Conservation (phyloP, 1,284 basidiomycete species). For the Trichosporon ovoides region DNA sequence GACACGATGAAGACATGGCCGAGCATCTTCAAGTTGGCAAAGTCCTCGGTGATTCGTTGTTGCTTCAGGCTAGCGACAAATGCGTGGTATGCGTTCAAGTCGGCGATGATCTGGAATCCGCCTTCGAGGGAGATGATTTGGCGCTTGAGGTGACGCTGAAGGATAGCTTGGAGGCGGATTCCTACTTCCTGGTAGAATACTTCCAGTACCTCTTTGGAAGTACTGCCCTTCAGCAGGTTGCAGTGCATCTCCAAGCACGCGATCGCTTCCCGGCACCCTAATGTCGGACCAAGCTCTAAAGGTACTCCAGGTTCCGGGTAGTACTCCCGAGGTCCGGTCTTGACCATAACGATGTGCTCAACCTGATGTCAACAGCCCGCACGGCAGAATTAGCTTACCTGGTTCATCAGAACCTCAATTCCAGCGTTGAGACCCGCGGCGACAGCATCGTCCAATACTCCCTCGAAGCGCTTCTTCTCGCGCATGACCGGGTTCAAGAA, state of each 20-base stretch:
- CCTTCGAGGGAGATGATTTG: constrained; percentile 91
- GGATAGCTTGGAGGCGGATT: constrained; percentile 78
- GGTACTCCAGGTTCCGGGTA: constrained; percentile 73
- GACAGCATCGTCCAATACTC: constrained; percentile 83
- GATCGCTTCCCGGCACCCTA: constrained; percentile 79
- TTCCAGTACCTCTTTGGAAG: constrained; percentile 91
- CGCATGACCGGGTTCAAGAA: constrained; percentile 89
- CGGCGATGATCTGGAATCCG: constrained; percentile 92
- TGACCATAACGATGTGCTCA: constrained; percentile 80
- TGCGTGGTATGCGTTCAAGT: constrained; percentile 84
- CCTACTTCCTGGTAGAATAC: constrained; percentile 98
- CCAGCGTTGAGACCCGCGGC: constrained; percentile 89
- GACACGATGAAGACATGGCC: constrained; percentile 83
- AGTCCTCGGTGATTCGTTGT: constrained; percentile 68
- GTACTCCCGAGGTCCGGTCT: constrained; percentile 81
- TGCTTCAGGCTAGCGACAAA: constrained; percentile 77
- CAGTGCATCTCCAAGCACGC: constrained; percentile 84
- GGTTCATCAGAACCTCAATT: constrained; percentile 92
- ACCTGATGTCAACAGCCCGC: constrained; percentile 56
- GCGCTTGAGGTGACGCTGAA: constrained; percentile 93
- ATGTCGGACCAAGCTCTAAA: constrained; percentile 74
- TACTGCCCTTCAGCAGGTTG: constrained; percentile 81
- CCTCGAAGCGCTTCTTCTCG: constrained; percentile 95
- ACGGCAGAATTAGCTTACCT: constrained; percentile 55
- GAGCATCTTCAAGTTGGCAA: constrained; percentile 90